phyloP scores from a whole-genome alignment of 345 rosid genomes.

The Eucalyptus cloeziana region DNA sequence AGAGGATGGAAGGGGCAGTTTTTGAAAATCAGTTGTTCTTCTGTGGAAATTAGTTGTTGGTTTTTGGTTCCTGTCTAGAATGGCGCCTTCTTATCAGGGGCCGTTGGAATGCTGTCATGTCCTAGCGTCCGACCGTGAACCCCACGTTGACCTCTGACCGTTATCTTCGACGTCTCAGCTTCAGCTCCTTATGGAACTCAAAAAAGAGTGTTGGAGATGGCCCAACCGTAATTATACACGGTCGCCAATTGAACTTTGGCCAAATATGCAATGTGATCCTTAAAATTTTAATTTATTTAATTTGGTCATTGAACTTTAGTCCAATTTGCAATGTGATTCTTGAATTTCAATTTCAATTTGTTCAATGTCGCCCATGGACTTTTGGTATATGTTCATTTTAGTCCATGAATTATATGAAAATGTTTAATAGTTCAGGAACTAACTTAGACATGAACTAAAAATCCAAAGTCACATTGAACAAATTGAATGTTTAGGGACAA shows the following conservation, averaged over 20 bases:
- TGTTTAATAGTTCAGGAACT: no score
- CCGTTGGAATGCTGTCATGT: not conserved
- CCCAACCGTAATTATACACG: not conserved
- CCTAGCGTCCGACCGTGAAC: not conserved
- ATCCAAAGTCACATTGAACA: no score
- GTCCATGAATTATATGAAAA: no score
- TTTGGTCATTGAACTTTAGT: no score
- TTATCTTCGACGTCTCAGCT: not conserved
- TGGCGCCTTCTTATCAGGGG: not conserved
- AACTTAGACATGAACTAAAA: no score
- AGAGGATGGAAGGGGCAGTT: not conserved
- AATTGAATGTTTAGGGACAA: no score
- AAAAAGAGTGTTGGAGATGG: not conserved
- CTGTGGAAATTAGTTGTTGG: not conserved
- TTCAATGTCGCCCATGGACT: fast-evolving
- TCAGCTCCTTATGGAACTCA: not conserved
- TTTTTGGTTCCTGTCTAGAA: not conserved
- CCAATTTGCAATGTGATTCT: fast-evolving
- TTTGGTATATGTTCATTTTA: no score
- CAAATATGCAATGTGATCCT: fast-evolving
- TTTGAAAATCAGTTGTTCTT: not conserved
- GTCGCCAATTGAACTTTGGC: fast-evolving
- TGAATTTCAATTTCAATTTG: no score
- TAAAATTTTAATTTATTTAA: no score
- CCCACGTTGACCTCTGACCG: not conserved